These are phyloP conservation scores for Paracamarosporium sp. DNA, from an alignment of 2,329 filamentous ascomycete species.

Conservation along the genomic window DNA sequence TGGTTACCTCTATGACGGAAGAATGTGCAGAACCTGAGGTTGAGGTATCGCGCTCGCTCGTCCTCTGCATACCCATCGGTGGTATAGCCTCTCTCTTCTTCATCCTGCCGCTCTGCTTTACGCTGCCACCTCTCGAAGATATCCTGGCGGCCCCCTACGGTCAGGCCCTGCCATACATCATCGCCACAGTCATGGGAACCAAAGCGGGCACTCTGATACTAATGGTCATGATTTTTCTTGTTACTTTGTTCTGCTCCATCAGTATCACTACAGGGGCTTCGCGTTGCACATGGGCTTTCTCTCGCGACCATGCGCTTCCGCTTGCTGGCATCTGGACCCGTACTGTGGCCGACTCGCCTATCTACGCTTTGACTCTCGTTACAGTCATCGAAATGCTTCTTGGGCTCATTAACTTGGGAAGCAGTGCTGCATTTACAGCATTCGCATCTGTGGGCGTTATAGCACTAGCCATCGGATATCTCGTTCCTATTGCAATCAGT, in stretches of 20 bases:
- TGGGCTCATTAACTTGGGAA: slow-evolving; percentile 58
- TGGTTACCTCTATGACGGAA: slow-evolving; percentile 16
- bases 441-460: slow-evolving; percentile 64
- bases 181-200: slow-evolving; percentile 57
- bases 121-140: slow-evolving; percentile 55
- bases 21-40: slow-evolving; percentile 44
- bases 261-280: slow-evolving; percentile 60
- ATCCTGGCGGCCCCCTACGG: slow-evolving; percentile 54
- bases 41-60: slow-evolving; percentile 61
- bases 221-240: slow-evolving; percentile 57
- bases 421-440: slow-evolving; percentile 56
- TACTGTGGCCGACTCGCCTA: slow-evolving; percentile 29
- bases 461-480: slow-evolving; percentile 62
- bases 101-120: slow-evolving; percentile 62
- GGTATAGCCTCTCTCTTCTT: slow-evolving; percentile 64
- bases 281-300: slow-evolving; percentile 55
- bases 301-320: slow-evolving; percentile 54
- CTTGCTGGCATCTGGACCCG: slow-evolving; percentile 45
- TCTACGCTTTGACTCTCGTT: slow-evolving; percentile 51
- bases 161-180: slow-evolving; percentile 61
- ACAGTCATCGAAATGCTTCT: slow-evolving; percentile 58
- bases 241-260: slow-evolving; percentile 62
- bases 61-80: slow-evolving; percentile 60
- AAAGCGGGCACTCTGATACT: slow-evolving; percentile 57
- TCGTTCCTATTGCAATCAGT: slow-evolving; percentile 62